Evolutionary conservation across 257 asterid genomes (phyloP).

Genomic region (Catharanthus roseus): DNA sequence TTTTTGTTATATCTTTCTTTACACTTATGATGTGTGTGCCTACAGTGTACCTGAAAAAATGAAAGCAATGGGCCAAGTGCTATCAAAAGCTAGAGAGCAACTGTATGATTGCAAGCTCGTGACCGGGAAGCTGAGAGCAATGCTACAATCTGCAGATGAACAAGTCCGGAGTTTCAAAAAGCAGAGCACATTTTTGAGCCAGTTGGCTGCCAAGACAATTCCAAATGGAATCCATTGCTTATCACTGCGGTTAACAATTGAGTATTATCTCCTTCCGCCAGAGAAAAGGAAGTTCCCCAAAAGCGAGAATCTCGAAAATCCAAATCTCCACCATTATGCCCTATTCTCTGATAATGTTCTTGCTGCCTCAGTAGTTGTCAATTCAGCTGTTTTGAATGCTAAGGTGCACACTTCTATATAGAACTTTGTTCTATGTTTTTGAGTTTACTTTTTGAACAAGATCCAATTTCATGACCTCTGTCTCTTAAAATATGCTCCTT

Average conservation of each 20-base stretch:
- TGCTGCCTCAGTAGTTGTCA: conserved; percentile 97
- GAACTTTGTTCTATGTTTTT: not conserved
- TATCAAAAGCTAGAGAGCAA: conserved; percentile 83
- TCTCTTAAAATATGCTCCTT: conserved; percentile 5
- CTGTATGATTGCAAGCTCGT: conserved; percentile 88
- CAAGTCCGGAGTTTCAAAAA: conserved; percentile 94
- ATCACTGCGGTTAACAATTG: conserved; percentile 89
- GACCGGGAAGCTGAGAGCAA: conserved; percentile 89
- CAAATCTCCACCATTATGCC: conserved; percentile 84
- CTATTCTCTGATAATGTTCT: conserved; percentile 95
- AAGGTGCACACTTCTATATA: conserved; percentile 44
- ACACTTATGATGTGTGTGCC: conserved; percentile 14
- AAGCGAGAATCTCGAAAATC: conserved; percentile 80
- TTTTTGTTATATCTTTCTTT: conserved; percentile 19
- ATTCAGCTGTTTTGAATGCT: conserved; percentile 80
- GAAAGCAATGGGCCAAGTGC: conserved; percentile 87
- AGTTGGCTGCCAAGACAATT: conserved; percentile 92
- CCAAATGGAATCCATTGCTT: conserved; percentile 97
- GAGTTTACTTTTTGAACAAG: conserved; percentile 4
- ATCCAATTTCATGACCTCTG: not conserved
- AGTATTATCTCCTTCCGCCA: conserved; percentile 75
- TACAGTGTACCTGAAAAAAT: conserved; percentile 77
- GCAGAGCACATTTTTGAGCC: conserved; percentile 97
- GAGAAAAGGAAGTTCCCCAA: conserved; percentile 79
- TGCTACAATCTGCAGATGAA: conserved; percentile 97